Conservation (phyloP, 2,329 filamentous ascomycete species). For the Pyrenophora tritici-repentis region DNA sequence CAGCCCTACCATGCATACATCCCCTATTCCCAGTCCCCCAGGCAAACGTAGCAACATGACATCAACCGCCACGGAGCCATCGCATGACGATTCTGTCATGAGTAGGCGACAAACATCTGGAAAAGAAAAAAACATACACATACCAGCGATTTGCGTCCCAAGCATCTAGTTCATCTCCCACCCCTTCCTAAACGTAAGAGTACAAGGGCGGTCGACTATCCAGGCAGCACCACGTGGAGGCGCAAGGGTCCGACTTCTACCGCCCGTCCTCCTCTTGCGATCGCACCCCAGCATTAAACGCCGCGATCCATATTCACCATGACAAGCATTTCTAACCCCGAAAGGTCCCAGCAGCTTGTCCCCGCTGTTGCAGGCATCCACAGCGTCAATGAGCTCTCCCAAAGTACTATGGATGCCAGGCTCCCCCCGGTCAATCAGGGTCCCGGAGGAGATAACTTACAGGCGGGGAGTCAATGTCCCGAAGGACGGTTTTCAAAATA, state of each 20-base stretch:
- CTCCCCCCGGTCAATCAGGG: too few relatives aligned
- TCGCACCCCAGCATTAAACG: constrained; percentile 22
- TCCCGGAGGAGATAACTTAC: not conserved
- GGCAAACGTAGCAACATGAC: too few relatives aligned
- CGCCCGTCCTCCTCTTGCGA: constrained; percentile 41
- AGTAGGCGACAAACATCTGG: too few relatives aligned
- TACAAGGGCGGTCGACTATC: constrained; percentile 30
- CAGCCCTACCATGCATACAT: too few relatives aligned
- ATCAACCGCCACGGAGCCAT: too few relatives aligned
- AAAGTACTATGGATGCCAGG: too few relatives aligned
- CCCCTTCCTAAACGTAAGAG: not conserved
- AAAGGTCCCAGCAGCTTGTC: not conserved
- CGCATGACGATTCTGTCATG: too few relatives aligned
- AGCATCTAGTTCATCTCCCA: constrained; percentile 43
- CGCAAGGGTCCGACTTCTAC: constrained; percentile 46
- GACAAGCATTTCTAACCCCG: constrained; percentile 10
- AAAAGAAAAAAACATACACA: too few relatives aligned
- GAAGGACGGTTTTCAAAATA: not conserved
- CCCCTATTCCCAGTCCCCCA: too few relatives aligned
- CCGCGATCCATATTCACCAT: constrained; percentile 29
- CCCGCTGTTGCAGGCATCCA: not conserved
- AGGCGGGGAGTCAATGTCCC: not conserved
- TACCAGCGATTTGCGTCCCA: constrained; percentile 28
- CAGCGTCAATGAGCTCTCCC: too few relatives aligned
- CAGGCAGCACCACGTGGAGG: constrained; percentile 46